Evolutionary conservation across 768 basidiomycete genomes (phyloP).

Genomic region (Rhodotorula kratochvilovae): DNA sequence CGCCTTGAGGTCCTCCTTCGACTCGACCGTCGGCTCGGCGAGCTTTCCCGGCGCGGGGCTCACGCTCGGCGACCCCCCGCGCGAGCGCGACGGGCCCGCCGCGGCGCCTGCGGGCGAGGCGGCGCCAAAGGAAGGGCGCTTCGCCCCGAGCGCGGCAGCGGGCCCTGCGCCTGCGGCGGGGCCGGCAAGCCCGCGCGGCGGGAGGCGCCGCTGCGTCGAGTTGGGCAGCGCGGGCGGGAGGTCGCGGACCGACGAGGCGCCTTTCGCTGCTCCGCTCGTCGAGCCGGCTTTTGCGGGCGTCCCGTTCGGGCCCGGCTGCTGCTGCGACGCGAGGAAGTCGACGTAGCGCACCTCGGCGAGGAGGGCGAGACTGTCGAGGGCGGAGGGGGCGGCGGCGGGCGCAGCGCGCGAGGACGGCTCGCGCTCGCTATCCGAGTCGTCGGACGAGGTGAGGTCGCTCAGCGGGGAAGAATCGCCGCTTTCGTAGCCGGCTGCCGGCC

Average conservation of each 20-base stretch:
- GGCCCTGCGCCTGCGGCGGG: background rate
- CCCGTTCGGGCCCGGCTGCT: background rate
- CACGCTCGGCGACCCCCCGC: background rate
- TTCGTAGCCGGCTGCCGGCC: slow-evolving; percentile 8
- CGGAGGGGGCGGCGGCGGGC: background rate
- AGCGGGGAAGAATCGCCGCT: slow-evolving; percentile 27
- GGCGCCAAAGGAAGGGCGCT: background rate
- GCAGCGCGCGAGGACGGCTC: background rate
- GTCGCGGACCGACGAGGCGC: background rate
- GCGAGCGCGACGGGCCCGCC: slow-evolving; percentile 1
- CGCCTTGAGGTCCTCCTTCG: slow-evolving; percentile 39
- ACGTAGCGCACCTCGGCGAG: slow-evolving; percentile 32
- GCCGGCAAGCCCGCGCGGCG: background rate
- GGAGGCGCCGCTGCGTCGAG: background rate
- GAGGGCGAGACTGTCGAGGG: slow-evolving; percentile 29
- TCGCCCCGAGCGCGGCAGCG: background rate
- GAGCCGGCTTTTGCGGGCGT: background rate
- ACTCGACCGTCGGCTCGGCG: slow-evolving; percentile 26
- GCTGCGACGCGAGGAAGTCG: slow-evolving; percentile 1
- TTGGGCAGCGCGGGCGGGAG: background rate
- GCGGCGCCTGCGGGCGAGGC: background rate
- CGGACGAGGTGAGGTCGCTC: slow-evolving; percentile 20
- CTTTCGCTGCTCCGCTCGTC: background rate
- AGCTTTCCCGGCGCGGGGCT: background rate
- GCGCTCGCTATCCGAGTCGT: background rate